phyloP scores from a whole-genome alignment of 169 alveolate species.

The Plasmodium billcollinsi region DNA sequence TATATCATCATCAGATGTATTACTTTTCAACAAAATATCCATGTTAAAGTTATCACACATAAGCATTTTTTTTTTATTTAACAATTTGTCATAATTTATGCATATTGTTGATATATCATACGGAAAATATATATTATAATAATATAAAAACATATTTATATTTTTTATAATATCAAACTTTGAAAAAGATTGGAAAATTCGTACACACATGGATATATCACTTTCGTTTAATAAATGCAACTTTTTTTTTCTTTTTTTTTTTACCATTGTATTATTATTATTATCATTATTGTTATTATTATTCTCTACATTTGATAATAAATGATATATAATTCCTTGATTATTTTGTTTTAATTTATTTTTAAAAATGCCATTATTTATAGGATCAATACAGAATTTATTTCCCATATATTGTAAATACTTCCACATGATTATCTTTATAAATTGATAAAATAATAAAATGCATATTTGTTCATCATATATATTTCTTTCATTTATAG shows the following conservation, averaged over 20 bases:
- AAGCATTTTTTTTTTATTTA: not conserved
- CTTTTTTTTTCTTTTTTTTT: not conserved
- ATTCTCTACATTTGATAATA: not conserved
- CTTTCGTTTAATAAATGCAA: conserved; percentile 22
- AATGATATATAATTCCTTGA: not conserved
- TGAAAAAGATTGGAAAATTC: conserved; percentile 52
- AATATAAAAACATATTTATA: not conserved
- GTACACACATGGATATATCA: conserved; percentile 34
- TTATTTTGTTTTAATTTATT: conserved; percentile 2
- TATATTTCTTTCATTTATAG: conserved; percentile 48
- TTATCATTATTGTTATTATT: no score
- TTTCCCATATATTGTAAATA: not conserved
- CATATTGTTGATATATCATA: conserved; percentile 4
- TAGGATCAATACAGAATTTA: not conserved
- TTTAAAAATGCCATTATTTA: not conserved
- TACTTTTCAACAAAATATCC: no score
- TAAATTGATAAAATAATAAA: conserved; percentile 43
- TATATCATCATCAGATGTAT: not conserved
- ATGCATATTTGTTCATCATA: conserved; percentile 29
- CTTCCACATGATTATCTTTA: not conserved
- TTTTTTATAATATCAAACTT: conserved; percentile 11
- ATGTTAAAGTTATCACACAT: no score
- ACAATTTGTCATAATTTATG: not conserved
- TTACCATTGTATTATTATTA: no score
- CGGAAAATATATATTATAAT: conserved; percentile 9